Evolutionary conservation across 176 grass and related monocot species (phyloP).

Genomic region (Otatea glauca): DNA sequence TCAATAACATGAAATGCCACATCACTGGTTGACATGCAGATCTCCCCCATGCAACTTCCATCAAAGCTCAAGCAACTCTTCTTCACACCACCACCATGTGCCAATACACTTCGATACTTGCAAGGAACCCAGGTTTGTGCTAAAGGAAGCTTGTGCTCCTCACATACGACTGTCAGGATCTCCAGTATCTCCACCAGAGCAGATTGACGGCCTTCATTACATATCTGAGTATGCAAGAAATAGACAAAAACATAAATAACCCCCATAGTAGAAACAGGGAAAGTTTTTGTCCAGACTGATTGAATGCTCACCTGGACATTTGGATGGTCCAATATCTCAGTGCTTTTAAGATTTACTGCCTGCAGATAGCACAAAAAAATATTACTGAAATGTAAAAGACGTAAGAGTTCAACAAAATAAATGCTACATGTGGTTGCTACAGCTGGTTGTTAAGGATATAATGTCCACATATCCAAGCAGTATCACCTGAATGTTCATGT

Average conservation of each 20-base stretch:
- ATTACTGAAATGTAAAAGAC: slow-evolving; percentile 13
- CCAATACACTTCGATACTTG: slow-evolving; percentile 73
- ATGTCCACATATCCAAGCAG: slow-evolving; percentile 12
- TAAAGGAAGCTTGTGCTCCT: slow-evolving; percentile 85
- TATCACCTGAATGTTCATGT: slow-evolving; percentile 22
- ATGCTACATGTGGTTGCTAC: slow-evolving; percentile 2
- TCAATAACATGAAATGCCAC: slow-evolving; percentile 87
- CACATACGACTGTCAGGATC: slow-evolving; percentile 79
- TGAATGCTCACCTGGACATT: slow-evolving; percentile 74
- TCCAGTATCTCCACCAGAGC: slow-evolving; percentile 91
- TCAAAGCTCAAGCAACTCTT: slow-evolving; percentile 94
- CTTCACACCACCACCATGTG: slow-evolving; percentile 80
- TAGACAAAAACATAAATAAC: slow-evolving; percentile 39
- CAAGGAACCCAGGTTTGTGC: slow-evolving; percentile 98
- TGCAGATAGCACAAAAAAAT: slow-evolving; percentile 53
- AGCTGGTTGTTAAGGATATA: slow-evolving; percentile 4
- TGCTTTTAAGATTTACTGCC: slow-evolving; percentile 95
- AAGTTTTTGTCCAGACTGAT: neutral
- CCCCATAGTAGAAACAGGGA: neutral
- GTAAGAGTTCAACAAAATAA: slow-evolving; percentile 12
- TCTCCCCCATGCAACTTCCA: slow-evolving; percentile 78
- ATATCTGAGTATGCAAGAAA: slow-evolving; percentile 63
- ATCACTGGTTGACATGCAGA: slow-evolving; percentile 97
- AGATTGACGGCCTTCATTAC: slow-evolving; percentile 91
- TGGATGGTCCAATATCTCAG: slow-evolving; percentile 75